Evolutionary conservation across 106 monocot genomes (phyloP), one percentile per base, ranked within the genome.

Genomic region (Acorus gramineus): DNA sequence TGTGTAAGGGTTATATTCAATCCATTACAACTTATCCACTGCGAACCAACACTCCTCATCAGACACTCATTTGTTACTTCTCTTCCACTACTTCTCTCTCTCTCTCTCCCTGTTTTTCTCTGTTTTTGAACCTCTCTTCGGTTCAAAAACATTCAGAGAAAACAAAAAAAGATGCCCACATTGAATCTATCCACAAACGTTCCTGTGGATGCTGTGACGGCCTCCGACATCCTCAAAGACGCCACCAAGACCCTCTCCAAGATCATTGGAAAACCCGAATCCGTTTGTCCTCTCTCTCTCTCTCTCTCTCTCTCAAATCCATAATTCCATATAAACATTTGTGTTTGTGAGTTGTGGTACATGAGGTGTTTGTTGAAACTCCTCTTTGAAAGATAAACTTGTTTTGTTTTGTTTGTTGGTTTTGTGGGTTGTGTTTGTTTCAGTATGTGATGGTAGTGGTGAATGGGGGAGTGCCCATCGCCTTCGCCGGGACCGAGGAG

Each of bases 251-350:
- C 78, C 48, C 63, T 96, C 28, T 75, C 85, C 72, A 96, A 80
- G 72, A 87, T 85, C 69, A 90, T 96, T 46, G 87, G 95, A 57
- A 96, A 96, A 71, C 90, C 90, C 2, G 95, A 96, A 81, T 83
- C 95, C 2, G 90, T 96, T 57, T 73, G 74, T 28, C 46, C 56
- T 2, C 4, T 42, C 55, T 28, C 8, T 10, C 6, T 47, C 12
- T 44, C 7, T 12, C 2, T 52, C 44, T 55, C 47, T 4, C 4
- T 42, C 14, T n/a, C n/a, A n/a, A n/a, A n/a, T n/a, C 53, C 3
- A 3, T 58, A 60, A 70, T 2, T 47, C 28, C 55, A 6, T 57
- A 8, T 65, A 52, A 57, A 0, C 6, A 47, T 42, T 57, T 61
- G 2, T 6, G 7, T n/a, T 57, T 2, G 13, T 10, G 47, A 4